Conservation (phyloP, 306 rosid genomes). For the Nissolia schottii region DNA sequence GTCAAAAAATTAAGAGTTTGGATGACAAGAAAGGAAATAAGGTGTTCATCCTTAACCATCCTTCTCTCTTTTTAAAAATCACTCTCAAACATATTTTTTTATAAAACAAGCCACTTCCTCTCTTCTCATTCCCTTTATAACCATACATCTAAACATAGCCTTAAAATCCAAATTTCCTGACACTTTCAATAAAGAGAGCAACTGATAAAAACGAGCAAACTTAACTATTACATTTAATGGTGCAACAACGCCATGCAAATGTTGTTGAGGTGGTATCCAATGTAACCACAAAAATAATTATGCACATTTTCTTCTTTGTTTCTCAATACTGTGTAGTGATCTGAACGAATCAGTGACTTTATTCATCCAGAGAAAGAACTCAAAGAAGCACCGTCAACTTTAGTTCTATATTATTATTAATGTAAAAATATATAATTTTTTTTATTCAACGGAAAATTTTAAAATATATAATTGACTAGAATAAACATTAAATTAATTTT, state of each 20-base stretch:
- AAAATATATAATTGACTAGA: no score
- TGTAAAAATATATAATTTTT: neutral
- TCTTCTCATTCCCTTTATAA: no score
- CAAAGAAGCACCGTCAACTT: neutral
- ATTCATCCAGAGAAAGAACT: neutral
- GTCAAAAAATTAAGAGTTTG: no score
- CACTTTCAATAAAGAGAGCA: neutral
- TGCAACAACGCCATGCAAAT: neutral
- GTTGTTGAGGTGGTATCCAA: neutral
- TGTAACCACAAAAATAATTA: neutral
- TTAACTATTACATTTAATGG: neutral
- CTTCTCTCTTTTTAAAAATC: no score
- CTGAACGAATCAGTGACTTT: neutral
- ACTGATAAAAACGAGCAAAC: neutral
- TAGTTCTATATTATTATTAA: neutral
- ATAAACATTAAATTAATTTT: neutral
- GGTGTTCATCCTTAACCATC: no score
- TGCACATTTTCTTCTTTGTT: neutral
- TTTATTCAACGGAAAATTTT: no score
- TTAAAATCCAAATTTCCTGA: constrained; percentile 3
- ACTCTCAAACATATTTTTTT: no score
- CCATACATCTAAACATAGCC: no score
- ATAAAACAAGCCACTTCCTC: no score
- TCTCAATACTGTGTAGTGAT: neutral
- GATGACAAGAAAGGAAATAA: no score